Conservation (phyloP, 2,329 filamentous ascomycete species). For the Colletotrichum sp. region DNA sequence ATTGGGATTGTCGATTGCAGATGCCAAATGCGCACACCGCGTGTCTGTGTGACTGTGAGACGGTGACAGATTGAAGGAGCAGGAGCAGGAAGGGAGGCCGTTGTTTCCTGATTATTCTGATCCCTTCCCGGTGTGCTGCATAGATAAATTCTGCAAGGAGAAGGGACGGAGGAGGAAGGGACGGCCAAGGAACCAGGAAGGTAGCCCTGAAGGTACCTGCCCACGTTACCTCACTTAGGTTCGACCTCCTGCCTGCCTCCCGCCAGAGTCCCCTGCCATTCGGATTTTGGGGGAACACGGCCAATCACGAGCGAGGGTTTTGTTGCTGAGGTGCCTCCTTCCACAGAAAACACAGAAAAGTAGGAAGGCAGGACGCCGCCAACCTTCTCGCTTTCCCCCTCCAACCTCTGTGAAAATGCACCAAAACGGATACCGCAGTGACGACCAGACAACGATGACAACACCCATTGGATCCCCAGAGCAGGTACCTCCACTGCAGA, state of each 20-base stretch:
- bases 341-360: not conserved
- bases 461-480: not conserved
- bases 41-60: not conserved
- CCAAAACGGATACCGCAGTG: not conserved
- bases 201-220: too few relatives aligned
- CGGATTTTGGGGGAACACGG: not conserved
- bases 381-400: not conserved
- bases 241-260: not conserved
- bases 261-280: not conserved
- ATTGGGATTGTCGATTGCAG: not conserved
- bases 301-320: not conserved
- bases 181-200: not conserved
- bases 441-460: not conserved
- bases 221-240: too few relatives aligned
- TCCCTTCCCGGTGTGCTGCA: not conserved
- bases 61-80: not conserved
- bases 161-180: not conserved
- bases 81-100: not conserved
- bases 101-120: not conserved
- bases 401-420: not conserved
- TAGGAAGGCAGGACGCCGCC: not conserved
- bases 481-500: not conserved
- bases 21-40: not conserved
- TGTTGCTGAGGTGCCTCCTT: not conserved
- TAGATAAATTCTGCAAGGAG: not conserved